Percentiles rank a stretch among this genome's conserved stretches.
phyloP scores from a whole-genome alignment of 305 asterid genomes.

The Salvia sclarea region DNA sequence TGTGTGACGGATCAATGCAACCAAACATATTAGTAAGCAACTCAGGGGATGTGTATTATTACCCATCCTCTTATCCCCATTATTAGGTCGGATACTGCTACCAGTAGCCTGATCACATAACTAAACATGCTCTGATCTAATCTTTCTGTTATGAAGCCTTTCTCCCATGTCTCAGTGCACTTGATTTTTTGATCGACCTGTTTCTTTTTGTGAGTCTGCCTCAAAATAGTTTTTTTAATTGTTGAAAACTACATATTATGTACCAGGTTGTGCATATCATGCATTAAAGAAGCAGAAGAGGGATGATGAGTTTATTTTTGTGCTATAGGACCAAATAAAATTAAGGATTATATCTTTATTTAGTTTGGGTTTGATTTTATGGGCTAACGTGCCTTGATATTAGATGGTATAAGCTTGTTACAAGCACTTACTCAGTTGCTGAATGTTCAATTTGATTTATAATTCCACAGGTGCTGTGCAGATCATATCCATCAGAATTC shows the following conservation, averaged over 20 bases:
- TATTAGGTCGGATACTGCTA: neutral
- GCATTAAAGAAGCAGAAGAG: neutral
- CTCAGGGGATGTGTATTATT: neutral
- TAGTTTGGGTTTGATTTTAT: conserved; percentile 20
- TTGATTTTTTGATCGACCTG: conserved; percentile 7
- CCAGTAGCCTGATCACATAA: neutral
- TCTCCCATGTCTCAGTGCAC: neutral
- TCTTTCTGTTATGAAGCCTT: neutral
- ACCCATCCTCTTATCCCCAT: neutral
- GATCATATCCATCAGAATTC: conserved; percentile 83
- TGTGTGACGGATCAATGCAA: neutral
- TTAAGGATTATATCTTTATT: neutral
- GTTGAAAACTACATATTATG: neutral
- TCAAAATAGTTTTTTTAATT: conserved; percentile 7
- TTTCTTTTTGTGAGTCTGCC: neutral
- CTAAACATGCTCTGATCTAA: neutral
- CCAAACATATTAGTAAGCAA: neutral
- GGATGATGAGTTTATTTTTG: neutral
- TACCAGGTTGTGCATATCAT: conserved; percentile 4
- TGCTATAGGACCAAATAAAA: neutral
- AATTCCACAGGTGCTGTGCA: conserved; percentile 75
- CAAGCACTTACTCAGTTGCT: neutral
- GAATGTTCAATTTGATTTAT: conserved; percentile 23
- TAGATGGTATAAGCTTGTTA: conserved; percentile 10
- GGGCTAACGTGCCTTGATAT: neutral